These are phyloP conservation scores for Hibiscus tridactylites DNA, from an alignment of 345 rosid species.

Conservation along the genomic window DNA sequence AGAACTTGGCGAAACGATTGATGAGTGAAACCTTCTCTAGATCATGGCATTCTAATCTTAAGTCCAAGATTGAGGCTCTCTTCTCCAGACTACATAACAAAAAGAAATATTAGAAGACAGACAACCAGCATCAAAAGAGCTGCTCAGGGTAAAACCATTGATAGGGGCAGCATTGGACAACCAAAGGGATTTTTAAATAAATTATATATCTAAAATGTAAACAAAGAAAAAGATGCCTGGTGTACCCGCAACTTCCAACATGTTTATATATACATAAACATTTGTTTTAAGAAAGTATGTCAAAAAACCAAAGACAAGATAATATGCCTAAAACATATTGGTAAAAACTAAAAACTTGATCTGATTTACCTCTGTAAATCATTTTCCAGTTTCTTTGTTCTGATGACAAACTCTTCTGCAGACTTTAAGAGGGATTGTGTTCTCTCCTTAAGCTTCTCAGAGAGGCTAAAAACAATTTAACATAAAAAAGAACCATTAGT, in stretches of 20 bases:
- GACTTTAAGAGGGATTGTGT: constrained; percentile 42
- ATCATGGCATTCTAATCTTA: constrained; percentile 22
- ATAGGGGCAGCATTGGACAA: background rate
- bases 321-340: background rate
- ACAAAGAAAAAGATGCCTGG: background rate
- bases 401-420: constrained; percentile 49
- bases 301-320: no score
- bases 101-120: background rate
- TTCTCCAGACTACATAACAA: constrained; percentile 56
- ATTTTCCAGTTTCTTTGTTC: constrained; percentile 5
- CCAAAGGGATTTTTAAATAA: background rate
- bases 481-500: background rate
- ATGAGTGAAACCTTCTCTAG: no score
- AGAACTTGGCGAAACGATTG: no score
- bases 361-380: constrained; percentile 20
- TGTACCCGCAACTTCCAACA: background rate
- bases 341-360: background rate
- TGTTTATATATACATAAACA: background rate
- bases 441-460: constrained; percentile 35
- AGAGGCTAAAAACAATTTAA: constrained; percentile 22
- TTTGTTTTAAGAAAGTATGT: background rate
- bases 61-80: constrained; percentile 49
- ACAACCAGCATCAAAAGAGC: background rate
- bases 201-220: background rate
- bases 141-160: background rate